Percentiles rank a stretch among this genome's conserved stretches.
Conservation (phyloP, 768 basidiomycete genomes). For the Roridomyces roridus region DNA sequence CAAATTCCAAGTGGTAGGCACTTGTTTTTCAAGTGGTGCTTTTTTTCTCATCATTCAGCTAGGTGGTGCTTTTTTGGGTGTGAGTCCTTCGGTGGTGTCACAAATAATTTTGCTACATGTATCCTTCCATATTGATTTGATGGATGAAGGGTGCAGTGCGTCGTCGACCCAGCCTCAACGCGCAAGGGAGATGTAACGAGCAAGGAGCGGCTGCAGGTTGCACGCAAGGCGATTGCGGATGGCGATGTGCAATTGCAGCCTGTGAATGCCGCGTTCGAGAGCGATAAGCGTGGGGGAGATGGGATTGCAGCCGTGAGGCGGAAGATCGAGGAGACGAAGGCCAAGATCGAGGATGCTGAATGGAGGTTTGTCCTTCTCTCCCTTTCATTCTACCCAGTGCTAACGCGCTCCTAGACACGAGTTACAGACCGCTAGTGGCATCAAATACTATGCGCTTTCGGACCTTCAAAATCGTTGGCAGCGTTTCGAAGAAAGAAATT, state of each 20-base stretch:
- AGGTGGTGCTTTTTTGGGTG: no score
- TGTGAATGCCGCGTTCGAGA: constrained; percentile 85
- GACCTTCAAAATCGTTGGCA: constrained; percentile 80
- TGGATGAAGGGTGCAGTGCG: constrained; percentile 90
- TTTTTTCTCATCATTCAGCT: no score
- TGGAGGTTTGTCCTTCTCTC: constrained; percentile 58
- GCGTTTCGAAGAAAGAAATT: constrained; percentile 78
- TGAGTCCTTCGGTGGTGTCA: no score
- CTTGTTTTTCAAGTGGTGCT: no score
- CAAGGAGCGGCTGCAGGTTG: constrained; percentile 77
- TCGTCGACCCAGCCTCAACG: constrained; percentile 94
- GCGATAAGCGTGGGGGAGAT: constrained; percentile 82
- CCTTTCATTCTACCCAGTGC: constrained; percentile 18
- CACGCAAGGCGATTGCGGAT: constrained; percentile 80
- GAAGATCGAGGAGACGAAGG: constrained; percentile 89
- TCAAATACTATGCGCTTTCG: constrained; percentile 91
- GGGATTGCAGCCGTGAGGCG: constrained; percentile 77
- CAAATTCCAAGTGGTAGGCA: no score
- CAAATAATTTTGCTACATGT: no score
- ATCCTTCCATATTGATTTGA: constrained; percentile 93
- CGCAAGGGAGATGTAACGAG: constrained; percentile 90
- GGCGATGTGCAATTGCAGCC: constrained; percentile 87
- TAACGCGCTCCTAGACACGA: constrained; percentile 54
- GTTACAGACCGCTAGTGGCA: constrained; percentile 80
- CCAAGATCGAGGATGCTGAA: constrained; percentile 94